A percentile compares a stretch with the other conserved stretches of the same genome.
These are phyloP conservation scores for Cercospora sojina DNA, from an alignment of 2,329 filamentous ascomycete species.

Conservation along the genomic window DNA sequence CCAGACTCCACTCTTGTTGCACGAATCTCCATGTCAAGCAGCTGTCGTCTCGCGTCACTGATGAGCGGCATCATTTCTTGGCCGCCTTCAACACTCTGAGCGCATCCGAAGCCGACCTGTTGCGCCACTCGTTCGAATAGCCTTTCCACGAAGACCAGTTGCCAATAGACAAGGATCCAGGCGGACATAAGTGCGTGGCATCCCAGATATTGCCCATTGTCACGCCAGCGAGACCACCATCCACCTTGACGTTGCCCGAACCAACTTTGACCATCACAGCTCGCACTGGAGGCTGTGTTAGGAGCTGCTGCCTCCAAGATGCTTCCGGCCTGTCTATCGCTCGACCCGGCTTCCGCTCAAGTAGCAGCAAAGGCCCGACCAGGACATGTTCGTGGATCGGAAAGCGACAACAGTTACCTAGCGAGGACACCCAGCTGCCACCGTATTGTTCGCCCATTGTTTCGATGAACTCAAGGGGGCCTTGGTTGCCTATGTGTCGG, in stretches of 20 bases:
- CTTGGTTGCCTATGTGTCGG: background rate
- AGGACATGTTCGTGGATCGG: background rate
- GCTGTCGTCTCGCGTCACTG: too few species aligned
- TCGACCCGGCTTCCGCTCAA: background rate
- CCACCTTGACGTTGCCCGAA: background rate
- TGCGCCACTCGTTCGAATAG: background rate
- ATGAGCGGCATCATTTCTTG: background rate
- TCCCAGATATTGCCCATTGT: background rate
- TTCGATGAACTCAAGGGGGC: background rate
- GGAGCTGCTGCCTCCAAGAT: slow-evolving; percentile 17
- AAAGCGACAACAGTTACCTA: background rate
- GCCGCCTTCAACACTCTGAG: background rate
- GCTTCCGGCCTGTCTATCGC: background rate
- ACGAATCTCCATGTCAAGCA: too few species aligned
- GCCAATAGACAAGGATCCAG: background rate
- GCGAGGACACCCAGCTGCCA: background rate
- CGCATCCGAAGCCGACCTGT: background rate
- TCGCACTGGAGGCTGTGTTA: slow-evolving; percentile 12
- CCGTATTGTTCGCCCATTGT: background rate
- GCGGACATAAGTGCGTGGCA: background rate
- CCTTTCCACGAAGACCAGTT: slow-evolving; percentile 5
- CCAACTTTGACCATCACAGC: background rate
- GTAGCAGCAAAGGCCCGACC: background rate
- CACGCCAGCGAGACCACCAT: background rate
- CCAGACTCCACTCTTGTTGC: background rate